phyloP scores from a whole-genome alignment of 1,139 yeast genomes.

The Blastobotrys buckinghamii region DNA sequence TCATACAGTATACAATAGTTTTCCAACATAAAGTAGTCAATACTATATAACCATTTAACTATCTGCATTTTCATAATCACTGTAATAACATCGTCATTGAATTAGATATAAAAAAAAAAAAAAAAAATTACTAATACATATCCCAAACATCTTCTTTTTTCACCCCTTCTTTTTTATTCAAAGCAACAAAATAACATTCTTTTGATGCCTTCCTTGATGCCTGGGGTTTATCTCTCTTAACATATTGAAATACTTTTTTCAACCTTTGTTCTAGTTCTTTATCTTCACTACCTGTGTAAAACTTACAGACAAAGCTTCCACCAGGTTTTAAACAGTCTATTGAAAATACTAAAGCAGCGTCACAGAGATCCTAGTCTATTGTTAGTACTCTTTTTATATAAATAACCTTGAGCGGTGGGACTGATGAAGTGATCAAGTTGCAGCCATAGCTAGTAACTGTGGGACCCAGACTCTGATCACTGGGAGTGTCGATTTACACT shows the following conservation, averaged over 20 bases:
- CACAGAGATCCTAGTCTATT: slow-evolving; percentile 62
- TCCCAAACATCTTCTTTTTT: slow-evolving; percentile 44
- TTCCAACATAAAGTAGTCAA: no score
- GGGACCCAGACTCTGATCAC: no score
- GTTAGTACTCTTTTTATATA: neutral
- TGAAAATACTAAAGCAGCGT: slow-evolving; percentile 77
- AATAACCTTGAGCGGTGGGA: no score
- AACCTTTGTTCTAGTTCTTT: slow-evolving; percentile 51
- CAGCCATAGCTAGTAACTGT: no score
- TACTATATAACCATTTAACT: no score
- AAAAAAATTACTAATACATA: slow-evolving; percentile 1
- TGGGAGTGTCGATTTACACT: no score
- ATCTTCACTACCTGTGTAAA: slow-evolving; percentile 68
- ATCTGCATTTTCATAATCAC: no score
- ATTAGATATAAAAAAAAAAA: neutral
- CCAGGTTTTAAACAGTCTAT: slow-evolving; percentile 59
- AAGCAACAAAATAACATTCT: slow-evolving; percentile 70
- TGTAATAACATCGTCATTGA: no score
- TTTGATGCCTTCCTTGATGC: slow-evolving; percentile 57
- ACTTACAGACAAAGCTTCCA: slow-evolving; percentile 71
- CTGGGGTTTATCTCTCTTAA: slow-evolving; percentile 51
- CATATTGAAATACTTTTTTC: slow-evolving; percentile 51
- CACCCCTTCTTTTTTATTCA: slow-evolving; percentile 41
- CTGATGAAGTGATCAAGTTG: no score
- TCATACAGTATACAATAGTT: no score